phyloP scores from a whole-genome alignment of 2,329 filamentous ascomycete genomes.

The Colletotrichum sp. region DNA sequence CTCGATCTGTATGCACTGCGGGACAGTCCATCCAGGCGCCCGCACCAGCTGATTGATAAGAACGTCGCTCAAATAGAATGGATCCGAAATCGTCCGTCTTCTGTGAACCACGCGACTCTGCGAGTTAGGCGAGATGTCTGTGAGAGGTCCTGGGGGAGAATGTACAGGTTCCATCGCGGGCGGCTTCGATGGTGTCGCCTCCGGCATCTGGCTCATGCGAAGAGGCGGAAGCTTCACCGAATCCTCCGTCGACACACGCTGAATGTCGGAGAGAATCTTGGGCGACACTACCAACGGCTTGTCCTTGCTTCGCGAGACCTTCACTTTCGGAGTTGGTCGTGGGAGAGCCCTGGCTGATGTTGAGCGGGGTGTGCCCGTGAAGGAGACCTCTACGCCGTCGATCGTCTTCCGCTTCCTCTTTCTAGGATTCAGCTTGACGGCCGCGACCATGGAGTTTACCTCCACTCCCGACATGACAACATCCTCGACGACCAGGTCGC shows the following conservation, averaged over 20 bases:
- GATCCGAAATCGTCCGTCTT: not conserved
- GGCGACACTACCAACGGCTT: not conserved
- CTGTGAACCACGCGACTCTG: not conserved
- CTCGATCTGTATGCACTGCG: not conserved
- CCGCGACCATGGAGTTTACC: constrained; percentile 51
- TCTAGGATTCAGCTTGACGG: constrained; percentile 55
- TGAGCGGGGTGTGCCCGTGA: not conserved
- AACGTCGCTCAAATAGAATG: not conserved
- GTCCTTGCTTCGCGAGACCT: not conserved
- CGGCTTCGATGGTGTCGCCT: not conserved
- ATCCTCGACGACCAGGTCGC: not conserved
- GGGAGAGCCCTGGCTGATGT: constrained; percentile 24
- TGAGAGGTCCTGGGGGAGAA: not conserved
- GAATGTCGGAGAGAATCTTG: constrained; percentile 11
- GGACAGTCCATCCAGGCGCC: not conserved
- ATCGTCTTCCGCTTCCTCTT: constrained; percentile 53
- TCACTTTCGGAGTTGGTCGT: constrained; percentile 17
- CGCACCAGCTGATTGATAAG: not conserved
- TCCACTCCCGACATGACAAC: not conserved
- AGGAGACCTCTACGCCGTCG: constrained; percentile 36
- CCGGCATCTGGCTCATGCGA: not conserved
- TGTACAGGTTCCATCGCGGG: constrained; percentile 2
- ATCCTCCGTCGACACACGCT: not conserved
- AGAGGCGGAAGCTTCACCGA: not conserved
- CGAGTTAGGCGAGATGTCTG: constrained; percentile 1